Evolutionary conservation across 768 basidiomycete species (phyloP).

Genomic region (Punctularia strigosozonata): DNA sequence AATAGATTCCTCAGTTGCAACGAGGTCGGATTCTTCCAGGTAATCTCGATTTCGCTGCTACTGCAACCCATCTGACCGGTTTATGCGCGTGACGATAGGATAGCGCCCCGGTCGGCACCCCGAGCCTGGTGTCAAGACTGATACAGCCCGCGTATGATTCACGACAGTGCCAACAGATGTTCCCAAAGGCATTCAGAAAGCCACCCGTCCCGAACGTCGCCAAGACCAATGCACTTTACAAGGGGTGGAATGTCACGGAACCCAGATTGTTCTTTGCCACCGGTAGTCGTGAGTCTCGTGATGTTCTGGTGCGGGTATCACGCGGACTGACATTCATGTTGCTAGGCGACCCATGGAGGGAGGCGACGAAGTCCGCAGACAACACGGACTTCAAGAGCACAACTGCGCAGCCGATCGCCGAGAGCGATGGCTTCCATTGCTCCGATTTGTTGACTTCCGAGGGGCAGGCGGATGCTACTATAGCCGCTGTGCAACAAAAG

Average conservation of each 20-base stretch:
- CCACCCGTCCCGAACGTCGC: slow-evolving; percentile 31
- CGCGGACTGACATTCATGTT: neutral
- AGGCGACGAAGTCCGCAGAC: slow-evolving; percentile 54
- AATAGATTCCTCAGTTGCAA: slow-evolving; percentile 37
- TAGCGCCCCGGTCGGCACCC: slow-evolving; percentile 24
- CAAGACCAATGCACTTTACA: slow-evolving; percentile 36
- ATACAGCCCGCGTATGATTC: slow-evolving; percentile 45
- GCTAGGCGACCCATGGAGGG: slow-evolving; percentile 63
- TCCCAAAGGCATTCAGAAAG: slow-evolving; percentile 42
- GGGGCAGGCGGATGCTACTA: slow-evolving; percentile 35
- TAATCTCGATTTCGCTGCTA: too few species aligned
- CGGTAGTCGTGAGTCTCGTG: slow-evolving; percentile 39
- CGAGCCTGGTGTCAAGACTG: slow-evolving; percentile 42
- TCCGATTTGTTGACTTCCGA: slow-evolving; percentile 38
- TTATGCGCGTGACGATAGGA: too few species aligned
- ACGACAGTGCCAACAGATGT: slow-evolving; percentile 65
- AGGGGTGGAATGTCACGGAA: slow-evolving; percentile 50
- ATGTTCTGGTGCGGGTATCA: neutral
- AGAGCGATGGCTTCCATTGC: slow-evolving; percentile 56
- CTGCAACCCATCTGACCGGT: too few species aligned
- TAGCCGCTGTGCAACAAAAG: slow-evolving; percentile 40
- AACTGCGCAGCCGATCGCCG: slow-evolving; percentile 39
- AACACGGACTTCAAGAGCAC: slow-evolving; percentile 34
- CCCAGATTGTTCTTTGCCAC: slow-evolving; percentile 60
- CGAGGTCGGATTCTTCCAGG: slow-evolving; percentile 43